A percentile compares a stretch with the other conserved stretches of the same genome.
These are phyloP conservation scores for Elongisporangium anandrum DNA, from an alignment of 352 stramenopile species.

Conservation along the genomic window DNA sequence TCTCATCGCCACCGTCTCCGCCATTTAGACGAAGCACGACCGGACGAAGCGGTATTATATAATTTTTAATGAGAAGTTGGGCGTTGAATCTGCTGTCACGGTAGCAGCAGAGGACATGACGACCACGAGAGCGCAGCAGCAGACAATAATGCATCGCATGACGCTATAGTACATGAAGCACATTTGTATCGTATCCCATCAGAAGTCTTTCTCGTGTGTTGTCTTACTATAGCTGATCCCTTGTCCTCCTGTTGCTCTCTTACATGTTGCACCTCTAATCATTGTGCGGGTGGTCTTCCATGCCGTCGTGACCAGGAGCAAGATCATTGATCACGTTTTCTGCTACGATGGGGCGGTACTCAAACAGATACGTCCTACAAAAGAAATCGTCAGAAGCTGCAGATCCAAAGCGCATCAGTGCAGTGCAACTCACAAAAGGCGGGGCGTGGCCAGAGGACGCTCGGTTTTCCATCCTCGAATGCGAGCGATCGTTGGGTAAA, in stretches of 20 bases:
- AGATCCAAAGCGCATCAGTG: slow-evolving; percentile 12
- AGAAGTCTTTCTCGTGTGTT: slow-evolving; percentile 2
- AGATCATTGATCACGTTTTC: slow-evolving; percentile 67
- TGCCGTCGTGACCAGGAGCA: slow-evolving; percentile 23
- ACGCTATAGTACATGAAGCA: slow-evolving; percentile 11
- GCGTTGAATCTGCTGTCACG: background rate
- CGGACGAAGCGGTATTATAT: background rate
- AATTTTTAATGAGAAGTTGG: background rate
- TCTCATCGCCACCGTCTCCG: slow-evolving; percentile 5
- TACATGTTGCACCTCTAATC: slow-evolving; percentile 27
- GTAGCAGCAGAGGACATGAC: background rate
- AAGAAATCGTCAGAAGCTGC: background rate
- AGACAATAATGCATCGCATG: background rate
- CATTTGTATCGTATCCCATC: slow-evolving; percentile 15
- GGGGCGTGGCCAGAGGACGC: slow-evolving; percentile 89
- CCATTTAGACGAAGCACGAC: slow-evolving; percentile 14
- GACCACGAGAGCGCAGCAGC: background rate
- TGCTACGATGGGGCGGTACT: slow-evolving; percentile 39
- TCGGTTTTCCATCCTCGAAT: slow-evolving; percentile 94
- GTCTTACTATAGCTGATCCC: slow-evolving; percentile 8
- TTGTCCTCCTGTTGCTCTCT: slow-evolving; percentile 5
- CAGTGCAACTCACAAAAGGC: slow-evolving; percentile 70
- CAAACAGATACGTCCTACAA: slow-evolving; percentile 57
- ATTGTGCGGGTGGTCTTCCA: slow-evolving; percentile 41
- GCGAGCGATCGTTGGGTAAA: slow-evolving; percentile 96